A percentile compares a stretch with the other conserved stretches of the same genome.
Evolutionary conservation across 306 rosid species (phyloP).

Genomic region (Fragaria ananassa): DNA sequence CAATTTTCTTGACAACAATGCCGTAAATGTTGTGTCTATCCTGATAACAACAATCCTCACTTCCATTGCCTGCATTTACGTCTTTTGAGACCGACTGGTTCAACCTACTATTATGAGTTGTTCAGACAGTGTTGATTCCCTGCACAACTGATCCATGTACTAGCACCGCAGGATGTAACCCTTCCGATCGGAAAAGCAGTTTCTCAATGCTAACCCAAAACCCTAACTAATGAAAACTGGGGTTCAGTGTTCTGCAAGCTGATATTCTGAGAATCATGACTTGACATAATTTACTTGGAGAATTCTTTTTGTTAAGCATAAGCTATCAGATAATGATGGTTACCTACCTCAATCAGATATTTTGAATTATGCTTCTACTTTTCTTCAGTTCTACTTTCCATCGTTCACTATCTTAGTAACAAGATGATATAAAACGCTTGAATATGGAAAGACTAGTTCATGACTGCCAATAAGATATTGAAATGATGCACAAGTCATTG

Average conservation of each 20-base stretch:
- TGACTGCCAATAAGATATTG: background rate
- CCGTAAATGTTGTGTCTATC: conserved; percentile 70
- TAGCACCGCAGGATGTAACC: background rate
- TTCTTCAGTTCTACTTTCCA: background rate
- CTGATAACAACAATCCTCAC: conserved; percentile 65
- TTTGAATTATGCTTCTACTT: background rate
- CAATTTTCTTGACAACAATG: conserved; percentile 80
- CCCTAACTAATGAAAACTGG: background rate
- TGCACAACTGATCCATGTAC: conserved; percentile 17
- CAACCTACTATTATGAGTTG: background rate
- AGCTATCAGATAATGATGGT: background rate
- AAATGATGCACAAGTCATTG: background rate
- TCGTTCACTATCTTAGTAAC: background rate
- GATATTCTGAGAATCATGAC: background rate
- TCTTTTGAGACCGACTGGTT: conserved; percentile 39
- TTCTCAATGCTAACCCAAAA: background rate
- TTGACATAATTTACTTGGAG: background rate
- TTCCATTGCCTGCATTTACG: conserved; percentile 48
- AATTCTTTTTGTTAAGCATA: background rate
- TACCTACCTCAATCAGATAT: background rate
- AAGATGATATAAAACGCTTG: background rate
- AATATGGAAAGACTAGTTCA: background rate
- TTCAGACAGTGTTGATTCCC: conserved; percentile 17
- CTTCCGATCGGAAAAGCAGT: background rate
- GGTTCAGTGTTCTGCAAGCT: background rate